Base-by-base conservation (phyloP, 768 basidiomycete species). In the Boletus huronensis region DNA sequence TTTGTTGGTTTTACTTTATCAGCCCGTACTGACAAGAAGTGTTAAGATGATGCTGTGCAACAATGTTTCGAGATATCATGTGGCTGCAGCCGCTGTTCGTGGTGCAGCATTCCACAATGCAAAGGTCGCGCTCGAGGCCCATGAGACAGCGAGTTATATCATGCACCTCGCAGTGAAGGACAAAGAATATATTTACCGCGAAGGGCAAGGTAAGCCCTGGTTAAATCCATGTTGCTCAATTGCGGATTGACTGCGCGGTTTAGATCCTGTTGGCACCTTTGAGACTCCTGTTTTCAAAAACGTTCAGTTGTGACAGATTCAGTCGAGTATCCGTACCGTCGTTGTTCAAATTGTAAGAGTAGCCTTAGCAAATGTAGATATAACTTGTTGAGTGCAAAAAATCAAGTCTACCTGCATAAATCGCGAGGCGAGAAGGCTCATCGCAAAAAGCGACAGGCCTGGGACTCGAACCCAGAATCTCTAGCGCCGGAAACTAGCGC, bases 21-120 rank as follows among this genome's bases (percentile, higher is more conserved):
- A 32, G 9, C 1, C 19, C 11, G 2, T 42, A 31, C 56, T 58
- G 34, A 59, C 36, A 11, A 38, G 17, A 9, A n/a, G 5, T 46
- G 7, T 21, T 34, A 31, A 86, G 83, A 89, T 88, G 88, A 84
- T 88, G 87, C 68, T 88, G 17, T 78, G 78, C 66, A 89, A 89
- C 68, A 71, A 75, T 48, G 85, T 84, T 0, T 87, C 85, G 29
- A 78, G 87, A 35, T 89, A 82, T 66, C 74, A 85, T 50, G 77
- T 88, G 36, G 87, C 87, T 31, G 71, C 79, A 5, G 76, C 75
- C 13, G 87, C 86, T 8, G 74, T 89, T 34, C 77, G 78, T 14
- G 79, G 79, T 32, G 84, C 78, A 10, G 79, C 83, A 7, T 57
- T 60, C 31, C 64, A 70, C 50, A 88, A 88, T 60, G 62, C 76